Percentiles rank a stretch among this genome's conserved stretches.
Conservation (phyloP, 441 rosid species). For the Adansonia rubrostipa region DNA sequence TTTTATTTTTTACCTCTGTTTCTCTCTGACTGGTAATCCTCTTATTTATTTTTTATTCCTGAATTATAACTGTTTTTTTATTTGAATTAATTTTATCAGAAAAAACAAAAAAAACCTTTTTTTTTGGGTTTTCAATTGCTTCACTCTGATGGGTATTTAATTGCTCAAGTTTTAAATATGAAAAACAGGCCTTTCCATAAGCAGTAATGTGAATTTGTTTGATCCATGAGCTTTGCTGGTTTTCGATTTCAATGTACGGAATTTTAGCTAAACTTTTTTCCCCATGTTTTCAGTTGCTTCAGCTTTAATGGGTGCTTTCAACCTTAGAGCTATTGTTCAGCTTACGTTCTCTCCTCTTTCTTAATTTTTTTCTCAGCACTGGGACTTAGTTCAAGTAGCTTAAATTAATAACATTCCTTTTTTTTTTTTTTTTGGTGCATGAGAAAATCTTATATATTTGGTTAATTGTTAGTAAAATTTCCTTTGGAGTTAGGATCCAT, state of each 20-base stretch:
- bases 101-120: not conserved
- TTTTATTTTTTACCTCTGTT: not conserved
- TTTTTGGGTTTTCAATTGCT: not conserved
- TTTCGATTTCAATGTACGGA: not conserved
- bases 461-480: conserved; percentile 8
- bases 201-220: too few species aligned
- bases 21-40: not conserved
- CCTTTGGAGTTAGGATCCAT: conserved; percentile 9
- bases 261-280: not conserved
- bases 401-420: not conserved
- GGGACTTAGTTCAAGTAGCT: not conserved
- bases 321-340: not conserved
- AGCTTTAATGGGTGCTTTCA: not conserved
- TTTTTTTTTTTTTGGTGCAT: not conserved
- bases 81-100: not conserved
- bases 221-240: not conserved
- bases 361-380: not conserved
- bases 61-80: not conserved
- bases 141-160: not conserved
- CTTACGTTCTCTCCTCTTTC: not conserved
- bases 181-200: too few species aligned
- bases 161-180: not conserved
- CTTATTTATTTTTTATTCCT: not conserved
- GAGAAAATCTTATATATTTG: not conserved
- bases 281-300: not conserved